These are phyloP conservation scores for Colletotrichum endophyticum DNA, from an alignment of 2,329 filamentous ascomycete species.

Conservation along the genomic window DNA sequence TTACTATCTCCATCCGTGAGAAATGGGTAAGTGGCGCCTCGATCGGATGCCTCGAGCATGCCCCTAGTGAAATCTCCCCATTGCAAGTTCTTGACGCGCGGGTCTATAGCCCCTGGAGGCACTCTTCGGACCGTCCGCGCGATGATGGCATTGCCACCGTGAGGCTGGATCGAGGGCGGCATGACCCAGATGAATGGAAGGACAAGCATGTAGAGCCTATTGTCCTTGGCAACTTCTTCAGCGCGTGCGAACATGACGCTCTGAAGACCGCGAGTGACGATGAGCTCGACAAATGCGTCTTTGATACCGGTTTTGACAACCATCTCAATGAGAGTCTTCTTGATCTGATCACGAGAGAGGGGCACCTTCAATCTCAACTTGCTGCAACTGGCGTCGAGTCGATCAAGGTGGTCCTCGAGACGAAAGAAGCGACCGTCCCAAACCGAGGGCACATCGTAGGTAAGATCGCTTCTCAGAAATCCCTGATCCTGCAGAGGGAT, in stretches of 20 bases:
- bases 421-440: slow-evolving; percentile 59
- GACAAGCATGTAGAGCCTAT: slow-evolving; percentile 50
- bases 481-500: slow-evolving; percentile 57
- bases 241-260: slow-evolving; percentile 40
- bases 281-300: slow-evolving; percentile 55
- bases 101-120: slow-evolving; percentile 52
- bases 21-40: slow-evolving; percentile 52
- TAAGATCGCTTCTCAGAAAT: slow-evolving; percentile 56
- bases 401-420: slow-evolving; percentile 51
- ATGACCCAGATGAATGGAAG: slow-evolving; percentile 56
- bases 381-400: slow-evolving; percentile 45
- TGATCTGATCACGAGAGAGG: slow-evolving; percentile 41
- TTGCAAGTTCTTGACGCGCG: slow-evolving; percentile 56
- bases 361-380: slow-evolving; percentile 52
- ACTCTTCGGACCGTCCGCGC: slow-evolving; percentile 48
- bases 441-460: slow-evolving; percentile 56
- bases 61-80: slow-evolving; percentile 53
- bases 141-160: slow-evolving; percentile 46
- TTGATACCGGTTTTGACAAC: slow-evolving; percentile 47
- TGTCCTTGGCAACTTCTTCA: slow-evolving; percentile 40
- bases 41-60: slow-evolving; percentile 51
- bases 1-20: slow-evolving; percentile 54
- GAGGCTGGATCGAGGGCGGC: slow-evolving; percentile 45
- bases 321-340: slow-evolving; percentile 47
- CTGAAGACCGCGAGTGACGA: slow-evolving; percentile 53